Evolutionary conservation across 2,329 filamentous ascomycete genomes (phyloP).

Genomic region (Fusarium cicatricum): DNA sequence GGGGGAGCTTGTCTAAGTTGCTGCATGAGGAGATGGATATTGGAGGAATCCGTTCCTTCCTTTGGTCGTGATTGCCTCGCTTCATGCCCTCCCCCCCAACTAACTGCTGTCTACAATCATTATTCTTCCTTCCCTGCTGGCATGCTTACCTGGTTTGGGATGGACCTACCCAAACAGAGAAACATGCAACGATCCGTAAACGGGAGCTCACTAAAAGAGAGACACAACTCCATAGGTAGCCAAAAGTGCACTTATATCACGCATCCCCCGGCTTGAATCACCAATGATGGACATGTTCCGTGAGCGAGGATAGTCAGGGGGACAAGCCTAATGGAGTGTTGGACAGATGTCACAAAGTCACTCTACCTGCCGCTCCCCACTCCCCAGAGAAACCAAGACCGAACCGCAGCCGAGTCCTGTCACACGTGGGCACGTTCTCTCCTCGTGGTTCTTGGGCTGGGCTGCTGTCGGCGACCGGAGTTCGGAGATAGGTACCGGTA

Average conservation of each 20-base stretch:
- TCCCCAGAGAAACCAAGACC: constrained; percentile 15
- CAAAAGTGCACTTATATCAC: neutral
- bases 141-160: neutral
- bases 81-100: too few relatives aligned
- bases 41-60: constrained; percentile 3
- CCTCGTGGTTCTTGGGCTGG: constrained; percentile 1
- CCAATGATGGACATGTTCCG: neutral
- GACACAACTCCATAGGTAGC: neutral
- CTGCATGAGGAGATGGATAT: neutral
- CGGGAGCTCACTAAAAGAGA: neutral
- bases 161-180: constrained; percentile 16
- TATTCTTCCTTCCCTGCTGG: neutral
- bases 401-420: constrained; percentile 36
- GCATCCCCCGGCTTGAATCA: neutral
- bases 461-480: constrained; percentile 4
- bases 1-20: neutral
- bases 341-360: neutral
- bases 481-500: constrained; percentile 5
- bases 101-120: constrained; percentile 5
- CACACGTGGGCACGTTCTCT: constrained; percentile 40
- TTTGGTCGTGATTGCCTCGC: constrained; percentile 15
- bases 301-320: neutral
- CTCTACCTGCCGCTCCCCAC: neutral
- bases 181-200: neutral
- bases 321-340: neutral